phyloP scores from a whole-genome alignment of 2,329 filamentous ascomycete genomes.

The Dactylellina sp. region DNA sequence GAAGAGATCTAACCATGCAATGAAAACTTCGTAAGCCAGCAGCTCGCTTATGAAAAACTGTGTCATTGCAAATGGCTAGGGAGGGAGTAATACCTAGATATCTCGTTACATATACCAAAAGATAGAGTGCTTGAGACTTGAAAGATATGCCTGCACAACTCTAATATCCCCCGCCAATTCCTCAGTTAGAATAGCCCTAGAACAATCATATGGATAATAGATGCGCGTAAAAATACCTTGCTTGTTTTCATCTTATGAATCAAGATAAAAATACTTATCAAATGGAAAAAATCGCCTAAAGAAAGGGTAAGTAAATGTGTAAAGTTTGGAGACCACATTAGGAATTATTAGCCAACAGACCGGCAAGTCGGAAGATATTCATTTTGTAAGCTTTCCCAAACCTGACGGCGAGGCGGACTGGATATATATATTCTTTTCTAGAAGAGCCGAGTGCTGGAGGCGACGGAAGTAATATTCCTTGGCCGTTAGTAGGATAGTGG shows the following conservation, averaged over 20 bases:
- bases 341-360: slow-evolving; percentile 26
- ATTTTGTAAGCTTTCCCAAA: slow-evolving; percentile 48
- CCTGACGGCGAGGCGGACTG: background rate
- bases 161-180: slow-evolving; percentile 66
- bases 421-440: background rate
- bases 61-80: background rate
- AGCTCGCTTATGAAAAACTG: background rate
- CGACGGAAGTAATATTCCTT: background rate
- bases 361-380: slow-evolving; percentile 60
- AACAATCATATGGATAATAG: background rate
- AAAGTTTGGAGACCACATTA: background rate
- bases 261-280: slow-evolving; percentile 92
- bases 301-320: background rate
- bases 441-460: background rate
- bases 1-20: slow-evolving; percentile 76
- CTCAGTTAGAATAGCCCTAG: background rate
- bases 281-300: slow-evolving; percentile 91
- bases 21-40: slow-evolving; percentile 47
- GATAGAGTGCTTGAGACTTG: slow-evolving; percentile 96
- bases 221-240: slow-evolving; percentile 59
- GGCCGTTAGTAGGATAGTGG: too few relatives aligned
- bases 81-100: slow-evolving; percentile 76
- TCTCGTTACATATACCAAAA: slow-evolving; percentile 91
- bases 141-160: slow-evolving; percentile 98
- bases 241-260: slow-evolving; percentile 88